These are phyloP conservation scores for Paracoccidioides brasiliensis DNA, from an alignment of 2,329 filamentous ascomycete genomes.

Conservation along the genomic window DNA sequence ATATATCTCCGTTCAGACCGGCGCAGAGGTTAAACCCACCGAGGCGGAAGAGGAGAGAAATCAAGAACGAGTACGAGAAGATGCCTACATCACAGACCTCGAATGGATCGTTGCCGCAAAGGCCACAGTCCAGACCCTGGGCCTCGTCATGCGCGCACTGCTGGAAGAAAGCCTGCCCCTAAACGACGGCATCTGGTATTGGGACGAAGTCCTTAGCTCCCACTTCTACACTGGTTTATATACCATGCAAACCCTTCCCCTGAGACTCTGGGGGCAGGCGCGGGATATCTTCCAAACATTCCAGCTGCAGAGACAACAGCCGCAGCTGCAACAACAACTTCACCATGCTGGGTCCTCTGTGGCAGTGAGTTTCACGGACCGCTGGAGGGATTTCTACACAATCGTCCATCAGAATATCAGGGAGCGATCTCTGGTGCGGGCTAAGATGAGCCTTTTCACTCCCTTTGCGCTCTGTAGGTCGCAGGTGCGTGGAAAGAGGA, in stretches of 20 bases:
- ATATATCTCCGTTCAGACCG: conserved; percentile 30
- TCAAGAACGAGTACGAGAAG: conserved; percentile 9
- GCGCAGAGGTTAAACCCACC: conserved; percentile 8
- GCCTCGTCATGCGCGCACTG: conserved; percentile 61
- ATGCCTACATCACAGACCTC: conserved; percentile 58
- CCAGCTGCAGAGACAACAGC: conserved; percentile 20
- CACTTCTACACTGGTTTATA: conserved; percentile 70
- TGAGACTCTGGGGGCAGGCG: conserved; percentile 59
- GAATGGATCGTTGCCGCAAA: conserved; percentile 89
- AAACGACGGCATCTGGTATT: conserved; percentile 85
- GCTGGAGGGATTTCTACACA: conserved; percentile 57
- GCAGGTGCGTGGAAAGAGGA: conserved; percentile 63
- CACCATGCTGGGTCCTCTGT: no score
- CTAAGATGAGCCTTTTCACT: conserved; percentile 60
- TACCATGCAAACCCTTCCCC: conserved; percentile 70
- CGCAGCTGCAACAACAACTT: background rate
- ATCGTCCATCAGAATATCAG: conserved; percentile 64
- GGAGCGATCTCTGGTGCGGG: conserved; percentile 56
- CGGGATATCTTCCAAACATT: conserved; percentile 54
- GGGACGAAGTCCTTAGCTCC: conserved; percentile 76
- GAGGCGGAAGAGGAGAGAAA: no score
- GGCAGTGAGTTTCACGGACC: conserved; percentile 18
- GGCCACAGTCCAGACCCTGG: conserved; percentile 81
- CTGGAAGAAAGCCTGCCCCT: conserved; percentile 73
- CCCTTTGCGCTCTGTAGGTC: conserved; percentile 63